phyloP scores from a whole-genome alignment of 805 yeast genomes.

The Blastobotrys peoriensis region DNA sequence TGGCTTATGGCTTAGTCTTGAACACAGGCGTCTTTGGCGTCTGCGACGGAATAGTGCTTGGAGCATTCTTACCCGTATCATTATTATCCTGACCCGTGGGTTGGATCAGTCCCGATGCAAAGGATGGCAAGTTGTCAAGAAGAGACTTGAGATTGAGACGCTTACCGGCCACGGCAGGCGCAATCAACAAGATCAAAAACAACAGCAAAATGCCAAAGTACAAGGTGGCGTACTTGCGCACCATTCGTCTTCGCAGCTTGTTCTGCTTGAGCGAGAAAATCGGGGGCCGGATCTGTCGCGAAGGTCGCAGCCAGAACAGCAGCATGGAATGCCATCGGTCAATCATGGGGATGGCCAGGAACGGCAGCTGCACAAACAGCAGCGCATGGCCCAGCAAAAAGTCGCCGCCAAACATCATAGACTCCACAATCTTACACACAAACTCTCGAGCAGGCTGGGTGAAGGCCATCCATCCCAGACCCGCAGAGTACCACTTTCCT shows the following conservation, averaged over 20 bases:
- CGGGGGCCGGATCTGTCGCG: constrained; percentile 96
- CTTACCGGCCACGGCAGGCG: constrained; percentile 83
- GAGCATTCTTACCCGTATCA: constrained; percentile 53
- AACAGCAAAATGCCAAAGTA: constrained; percentile 65
- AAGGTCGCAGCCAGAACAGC: constrained; percentile 98
- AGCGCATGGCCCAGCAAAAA: constrained; percentile 87
- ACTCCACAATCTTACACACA: constrained; percentile 86
- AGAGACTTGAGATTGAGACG: constrained; percentile 39
- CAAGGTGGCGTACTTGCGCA: constrained; percentile 80
- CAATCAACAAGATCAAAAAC: constrained; percentile 73
- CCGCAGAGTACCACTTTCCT: constrained; percentile 97
- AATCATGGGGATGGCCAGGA: constrained; percentile 74
- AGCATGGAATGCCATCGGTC: constrained; percentile 98
- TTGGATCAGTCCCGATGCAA: constrained; percentile 69
- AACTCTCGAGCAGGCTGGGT: constrained; percentile 96
- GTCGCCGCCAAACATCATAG: constrained; percentile 95
- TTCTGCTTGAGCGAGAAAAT: constrained; percentile 95
- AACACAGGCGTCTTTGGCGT: constrained; percentile 40
- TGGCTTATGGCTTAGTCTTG: constrained; percentile 18
- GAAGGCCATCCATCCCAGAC: constrained; percentile 88
- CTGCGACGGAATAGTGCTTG: constrained; percentile 37
- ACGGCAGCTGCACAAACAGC: constrained; percentile 83
- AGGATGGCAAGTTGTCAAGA: constrained; percentile 27
- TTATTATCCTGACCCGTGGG: constrained; percentile 77
- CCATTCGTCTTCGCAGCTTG: constrained; percentile 95